Base-by-base conservation (phyloP, 805 yeast species). In the Saccharomycopsis javanensis region DNA sequence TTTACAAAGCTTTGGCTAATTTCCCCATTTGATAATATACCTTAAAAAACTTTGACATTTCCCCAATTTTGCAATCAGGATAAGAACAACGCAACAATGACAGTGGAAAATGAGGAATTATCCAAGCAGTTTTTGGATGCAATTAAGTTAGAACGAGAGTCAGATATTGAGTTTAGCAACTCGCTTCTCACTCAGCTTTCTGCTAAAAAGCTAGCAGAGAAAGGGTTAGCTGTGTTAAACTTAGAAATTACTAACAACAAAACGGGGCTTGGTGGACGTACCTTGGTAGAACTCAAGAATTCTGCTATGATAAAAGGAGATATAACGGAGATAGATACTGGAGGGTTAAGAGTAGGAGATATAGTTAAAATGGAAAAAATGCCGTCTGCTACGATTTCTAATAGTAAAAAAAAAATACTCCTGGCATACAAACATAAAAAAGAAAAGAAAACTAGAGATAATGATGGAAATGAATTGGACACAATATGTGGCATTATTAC, bases 191-290 rank as follows among this genome's bases (percentile, higher is more conserved):
- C 75, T 1, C 62, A 78, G 0, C 68, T 79, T 11, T 71, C 92
- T 0, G 81, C 90, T 0, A 84, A 85, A 65, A 75, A 76, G 56
- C 73, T 92, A n/a, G 85, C 85, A 0, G 70, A 73, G 10, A 75
- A 79, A 55, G 97, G 97, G 0, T 72, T 87, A 27, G 97, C 97
- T 0, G 73, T 88, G 4, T 68, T 82, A 52, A 87, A 90, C 67
- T 72, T 92, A 52, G 67, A 71, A 0, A 71, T 85, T 13, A 76
- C 77, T n/a, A 80, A 81, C 56, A 69, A 86, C 1, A 74, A 85
- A 56, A 85, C 91, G 0, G 96, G 96, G 0, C 71, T 88, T 8
- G 95, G 88, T 15, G 97, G 97, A 1, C 80, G 83, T 58, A 73
- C 82, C 1, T 72, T 85, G 4, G 63, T 88, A 13, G 96, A 88